These are phyloP conservation scores for Fusarium guadeloupense DNA, from an alignment of 2,329 filamentous ascomycete genomes.

Conservation along the genomic window DNA sequence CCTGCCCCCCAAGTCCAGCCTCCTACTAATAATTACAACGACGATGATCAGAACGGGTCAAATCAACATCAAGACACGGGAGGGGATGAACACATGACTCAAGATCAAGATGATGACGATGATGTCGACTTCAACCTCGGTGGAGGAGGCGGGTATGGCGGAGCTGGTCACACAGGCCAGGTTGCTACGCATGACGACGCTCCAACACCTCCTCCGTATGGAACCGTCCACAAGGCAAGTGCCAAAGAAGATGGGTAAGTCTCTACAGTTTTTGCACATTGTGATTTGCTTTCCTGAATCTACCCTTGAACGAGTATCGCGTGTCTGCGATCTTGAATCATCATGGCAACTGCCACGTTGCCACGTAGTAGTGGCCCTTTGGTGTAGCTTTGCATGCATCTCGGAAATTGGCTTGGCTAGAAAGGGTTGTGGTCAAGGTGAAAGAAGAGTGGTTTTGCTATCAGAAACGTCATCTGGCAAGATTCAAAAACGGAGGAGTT, in stretches of 20 bases:
- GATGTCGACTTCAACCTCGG: constrained; percentile 69
- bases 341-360: constrained; percentile 31
- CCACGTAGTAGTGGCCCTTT: constrained; percentile 34
- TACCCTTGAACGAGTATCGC: constrained; percentile 15
- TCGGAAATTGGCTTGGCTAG: constrained; percentile 43
- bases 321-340: constrained; percentile 26
- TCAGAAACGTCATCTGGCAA: constrained; percentile 38
- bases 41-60: constrained; percentile 34
- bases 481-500: constrained; percentile 38
- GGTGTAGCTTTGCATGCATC: constrained; percentile 33
- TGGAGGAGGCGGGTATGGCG: constrained; percentile 49
- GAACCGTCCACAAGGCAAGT: constrained; percentile 65
- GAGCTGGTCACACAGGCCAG: constrained; percentile 45
- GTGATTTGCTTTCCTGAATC: constrained; percentile 38
- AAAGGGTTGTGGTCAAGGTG: constrained; percentile 42
- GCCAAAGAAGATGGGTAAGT: constrained; percentile 65
- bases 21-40: constrained; percentile 40
- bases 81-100: constrained; percentile 55
- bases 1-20: constrained; percentile 42
- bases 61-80: constrained; percentile 35
- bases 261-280: constrained; percentile 24
- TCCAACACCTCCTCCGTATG: constrained; percentile 47
- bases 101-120: constrained; percentile 61
- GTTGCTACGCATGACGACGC: constrained; percentile 43
- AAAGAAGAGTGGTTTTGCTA: constrained; percentile 38